phyloP scores from a whole-genome alignment of 345 rosid genomes.

The Mallotus nudiflorus region DNA sequence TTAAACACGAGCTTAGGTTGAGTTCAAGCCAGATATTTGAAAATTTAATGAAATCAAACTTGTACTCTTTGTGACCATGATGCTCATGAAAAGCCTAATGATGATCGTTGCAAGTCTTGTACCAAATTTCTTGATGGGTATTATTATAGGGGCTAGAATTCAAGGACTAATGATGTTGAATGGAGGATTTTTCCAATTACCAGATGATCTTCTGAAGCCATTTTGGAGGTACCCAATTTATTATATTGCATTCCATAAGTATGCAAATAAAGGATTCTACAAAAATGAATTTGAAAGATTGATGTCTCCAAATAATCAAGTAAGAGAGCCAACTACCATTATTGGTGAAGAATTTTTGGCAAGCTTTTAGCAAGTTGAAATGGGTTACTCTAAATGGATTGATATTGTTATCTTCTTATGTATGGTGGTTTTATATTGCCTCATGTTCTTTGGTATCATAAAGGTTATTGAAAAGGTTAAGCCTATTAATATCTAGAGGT shows the following conservation, averaged over 20 bases:
- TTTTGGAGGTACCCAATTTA: constrained; percentile 49
- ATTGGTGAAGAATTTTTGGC: constrained; percentile 29
- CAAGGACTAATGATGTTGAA: constrained; percentile 50
- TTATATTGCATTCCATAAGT: too few relatives aligned
- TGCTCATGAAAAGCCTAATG: constrained; percentile 55
- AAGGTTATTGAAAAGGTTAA: constrained; percentile 18
- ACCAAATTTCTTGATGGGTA: constrained; percentile 57
- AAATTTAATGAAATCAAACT: too few relatives aligned
- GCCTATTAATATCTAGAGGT: too few relatives aligned
- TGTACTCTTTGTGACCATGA: constrained; percentile 37
- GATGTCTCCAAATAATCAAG: constrained; percentile 17
- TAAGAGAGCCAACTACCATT: constrained; percentile 3
- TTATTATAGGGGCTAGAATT: constrained; percentile 50
- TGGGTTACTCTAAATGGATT: constrained; percentile 34
- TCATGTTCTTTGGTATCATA: constrained; percentile 24
- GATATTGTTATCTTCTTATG: constrained; percentile 25
- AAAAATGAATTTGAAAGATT: too few relatives aligned
- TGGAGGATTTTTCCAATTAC: constrained; percentile 51
- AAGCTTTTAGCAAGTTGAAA: constrained; percentile 28
- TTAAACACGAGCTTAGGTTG: too few relatives aligned
- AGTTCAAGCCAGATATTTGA: too few relatives aligned
- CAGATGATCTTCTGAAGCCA: constrained; percentile 42
- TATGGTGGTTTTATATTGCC: constrained; percentile 30
- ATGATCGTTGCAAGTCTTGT: constrained; percentile 55
- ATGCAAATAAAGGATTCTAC: too few relatives aligned